Evolutionary conservation across 306 rosid species (phyloP).

Genomic region (Styphnolobium japonicum): DNA sequence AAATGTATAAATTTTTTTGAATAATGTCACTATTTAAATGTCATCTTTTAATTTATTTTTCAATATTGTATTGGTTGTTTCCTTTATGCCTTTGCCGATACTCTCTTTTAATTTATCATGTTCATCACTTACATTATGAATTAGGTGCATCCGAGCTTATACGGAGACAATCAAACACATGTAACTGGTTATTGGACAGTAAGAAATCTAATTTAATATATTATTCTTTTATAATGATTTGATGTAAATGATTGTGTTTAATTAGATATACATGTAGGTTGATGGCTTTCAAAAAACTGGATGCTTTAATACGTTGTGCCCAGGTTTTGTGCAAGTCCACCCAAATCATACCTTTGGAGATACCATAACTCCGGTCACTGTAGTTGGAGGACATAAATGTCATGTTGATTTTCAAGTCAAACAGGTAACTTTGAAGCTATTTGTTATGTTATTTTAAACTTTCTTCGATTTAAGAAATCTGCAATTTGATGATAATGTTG

Average conservation of each 20-base stretch:
- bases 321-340: not conserved
- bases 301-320: not conserved
- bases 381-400: too few relatives aligned
- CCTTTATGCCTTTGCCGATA: rapidly evolving
- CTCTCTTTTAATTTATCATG: not conserved
- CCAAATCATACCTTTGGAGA: not conserved
- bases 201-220: not conserved
- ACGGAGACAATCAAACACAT: not conserved
- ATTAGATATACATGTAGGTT: not conserved
- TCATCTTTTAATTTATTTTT: too few relatives aligned
- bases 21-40: too few relatives aligned
- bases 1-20: too few relatives aligned
- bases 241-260: not conserved
- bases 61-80: too few relatives aligned
- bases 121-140: not conserved
- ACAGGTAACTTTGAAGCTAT: too few relatives aligned
- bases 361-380: too few relatives aligned
- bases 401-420: not conserved
- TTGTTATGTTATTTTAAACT: too few relatives aligned
- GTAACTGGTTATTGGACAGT: slow-evolving; percentile 1
- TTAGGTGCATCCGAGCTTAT: not conserved
- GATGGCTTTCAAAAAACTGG: not conserved
- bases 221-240: not conserved
- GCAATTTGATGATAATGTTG: too few relatives aligned
- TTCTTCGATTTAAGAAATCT: too few relatives aligned